These are phyloP conservation scores for Larix kaempferi DNA, from an alignment of 75 land plant species.

Conservation along the genomic window DNA sequence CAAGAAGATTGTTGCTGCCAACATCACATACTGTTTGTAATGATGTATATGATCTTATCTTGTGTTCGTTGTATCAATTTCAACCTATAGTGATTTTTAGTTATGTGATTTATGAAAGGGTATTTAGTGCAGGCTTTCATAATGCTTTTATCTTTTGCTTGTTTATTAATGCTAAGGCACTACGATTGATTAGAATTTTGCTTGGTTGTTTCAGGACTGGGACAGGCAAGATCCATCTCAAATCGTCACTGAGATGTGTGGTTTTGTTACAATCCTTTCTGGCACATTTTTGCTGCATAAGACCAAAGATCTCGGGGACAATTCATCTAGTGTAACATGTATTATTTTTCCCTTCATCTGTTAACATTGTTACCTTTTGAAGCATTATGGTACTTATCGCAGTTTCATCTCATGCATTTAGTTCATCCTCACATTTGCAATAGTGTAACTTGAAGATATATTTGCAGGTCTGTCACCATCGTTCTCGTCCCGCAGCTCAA, in stretches of 20 bases:
- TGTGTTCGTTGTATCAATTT: not conserved
- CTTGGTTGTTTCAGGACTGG: conserved; percentile 70
- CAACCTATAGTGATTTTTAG: not conserved
- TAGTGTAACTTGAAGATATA: not conserved
- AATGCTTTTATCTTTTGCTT: not conserved
- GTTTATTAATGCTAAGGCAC: not conserved
- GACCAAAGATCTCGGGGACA: conserved; percentile 75
- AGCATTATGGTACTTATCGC: not conserved
- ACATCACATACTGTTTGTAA: not conserved
- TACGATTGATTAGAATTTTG: not conserved
- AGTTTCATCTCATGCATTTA: not conserved
- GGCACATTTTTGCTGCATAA: conserved; percentile 91
- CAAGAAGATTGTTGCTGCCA: not conserved
- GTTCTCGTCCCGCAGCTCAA: conserved; percentile 20
- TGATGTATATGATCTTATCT: not conserved
- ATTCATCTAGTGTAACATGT: conserved; percentile 19
- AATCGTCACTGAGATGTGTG: conserved; percentile 86
- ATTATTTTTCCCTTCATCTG: not conserved
- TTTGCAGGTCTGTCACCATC: conserved; percentile 18
- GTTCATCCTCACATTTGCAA: not conserved
- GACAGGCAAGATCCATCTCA: conserved; percentile 81
- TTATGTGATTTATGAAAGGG: not conserved
- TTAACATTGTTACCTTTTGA: conserved; percentile 1
- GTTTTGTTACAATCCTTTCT: conserved; percentile 84
- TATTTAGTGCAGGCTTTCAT: not conserved